Percentiles rank a stretch among this genome's conserved stretches.
Conservation (phyloP, 345 rosid genomes). For the Gynandropsis gynandra region DNA sequence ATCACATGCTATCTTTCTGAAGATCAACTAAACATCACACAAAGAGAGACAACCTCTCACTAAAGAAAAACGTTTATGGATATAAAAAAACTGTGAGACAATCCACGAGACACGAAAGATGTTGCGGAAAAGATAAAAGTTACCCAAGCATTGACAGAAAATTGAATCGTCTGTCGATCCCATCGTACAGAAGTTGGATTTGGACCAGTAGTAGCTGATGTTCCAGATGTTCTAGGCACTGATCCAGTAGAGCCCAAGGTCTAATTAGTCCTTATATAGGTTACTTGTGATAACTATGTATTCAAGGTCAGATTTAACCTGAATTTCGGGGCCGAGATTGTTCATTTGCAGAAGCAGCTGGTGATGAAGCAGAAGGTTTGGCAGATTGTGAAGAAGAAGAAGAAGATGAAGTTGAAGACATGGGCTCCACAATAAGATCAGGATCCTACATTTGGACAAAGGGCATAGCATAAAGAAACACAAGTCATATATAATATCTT, state of each 20-base stretch:
- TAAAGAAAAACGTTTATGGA: background rate
- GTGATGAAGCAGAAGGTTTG: slow-evolving; percentile 41
- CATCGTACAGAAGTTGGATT: slow-evolving; percentile 61
- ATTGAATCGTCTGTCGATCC: slow-evolving; percentile 87
- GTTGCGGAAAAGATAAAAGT: background rate
- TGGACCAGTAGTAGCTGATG: slow-evolving; percentile 51
- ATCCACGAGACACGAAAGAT: slow-evolving; percentile 1
- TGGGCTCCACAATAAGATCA: slow-evolving; percentile 79
- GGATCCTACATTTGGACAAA: slow-evolving; percentile 52
- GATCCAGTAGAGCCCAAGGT: slow-evolving; percentile 47
- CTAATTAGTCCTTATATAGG: background rate
- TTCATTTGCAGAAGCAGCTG: slow-evolving; percentile 39
- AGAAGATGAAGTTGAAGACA: slow-evolving; percentile 49
- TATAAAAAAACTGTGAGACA: background rate
- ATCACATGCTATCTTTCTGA: no score
- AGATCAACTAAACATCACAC: no score
- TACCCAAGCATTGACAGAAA: slow-evolving; percentile 99
- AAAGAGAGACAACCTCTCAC: no score
- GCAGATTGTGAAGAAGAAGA: slow-evolving; percentile 57
- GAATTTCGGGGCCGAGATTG: slow-evolving; percentile 46
- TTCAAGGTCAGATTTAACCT: slow-evolving; percentile 31
- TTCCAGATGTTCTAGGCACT: slow-evolving; percentile 48
- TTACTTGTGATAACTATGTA: background rate
- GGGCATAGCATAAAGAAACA: slow-evolving; percentile 11
- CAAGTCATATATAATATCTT: background rate